phyloP scores from a whole-genome alignment of 345 rosid genomes.

The rapeseed (Brassica napus) region Da-Ae NC_063435.1:22828501-22829000 shows the following conservation, averaged over 20 bases:
- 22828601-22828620: constrained; percentile 19
- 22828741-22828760: constrained; percentile 21
- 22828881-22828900: constrained; percentile 1
- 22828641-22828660: not conserved
- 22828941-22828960: not conserved
- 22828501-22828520: constrained; percentile 17
- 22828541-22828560: constrained; percentile 16
- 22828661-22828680: not conserved
- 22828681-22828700: not conserved
- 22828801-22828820: constrained; percentile 12
- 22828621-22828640: constrained; percentile 27
- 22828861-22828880: not conserved
- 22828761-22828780: constrained; percentile 8
- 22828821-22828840: constrained; percentile 7
- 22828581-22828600: constrained; percentile 27
- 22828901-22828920: not conserved
- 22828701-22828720: constrained; percentile 17
- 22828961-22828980: not conserved
- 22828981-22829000: not conserved
- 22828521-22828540: constrained; percentile 2
- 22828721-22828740: constrained; percentile 23
- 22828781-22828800: constrained; percentile 9
- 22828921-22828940: not conserved
- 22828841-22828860: not conserved
- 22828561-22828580: constrained; percentile 23